phyloP scores from a whole-genome alignment of 345 rosid species.

The Abelmoschus esculentus region DNA sequence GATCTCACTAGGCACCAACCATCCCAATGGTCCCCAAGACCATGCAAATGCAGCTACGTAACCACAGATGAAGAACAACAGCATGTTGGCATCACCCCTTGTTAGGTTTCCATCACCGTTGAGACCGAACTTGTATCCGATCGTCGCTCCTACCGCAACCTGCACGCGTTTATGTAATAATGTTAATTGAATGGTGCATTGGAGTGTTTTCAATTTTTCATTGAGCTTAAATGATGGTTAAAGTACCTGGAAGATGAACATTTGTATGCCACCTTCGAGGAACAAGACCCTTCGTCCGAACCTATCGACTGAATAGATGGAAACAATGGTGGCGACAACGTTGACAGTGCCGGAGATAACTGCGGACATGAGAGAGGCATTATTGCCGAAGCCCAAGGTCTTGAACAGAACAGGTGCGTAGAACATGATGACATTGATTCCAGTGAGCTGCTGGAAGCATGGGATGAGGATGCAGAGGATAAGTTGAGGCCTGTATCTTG shows the following conservation, averaged over 20 bases:
- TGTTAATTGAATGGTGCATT: background rate
- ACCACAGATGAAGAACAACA: background rate
- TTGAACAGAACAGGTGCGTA: conserved; percentile 10
- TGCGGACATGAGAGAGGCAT: background rate
- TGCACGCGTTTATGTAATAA: background rate
- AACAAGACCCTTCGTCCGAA: background rate
- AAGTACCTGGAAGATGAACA: background rate
- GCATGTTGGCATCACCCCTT: background rate
- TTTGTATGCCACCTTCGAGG: conserved; percentile 2
- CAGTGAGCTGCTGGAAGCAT: conserved; percentile 6
- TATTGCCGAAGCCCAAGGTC: conserved; percentile 7
- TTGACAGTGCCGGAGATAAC: background rate
- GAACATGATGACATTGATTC: conserved; percentile 7
- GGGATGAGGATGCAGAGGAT: conserved; percentile 3
- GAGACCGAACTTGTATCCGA: background rate
- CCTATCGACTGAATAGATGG: conserved; percentile 8
- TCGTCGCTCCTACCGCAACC: background rate
- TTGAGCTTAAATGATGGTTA: background rate
- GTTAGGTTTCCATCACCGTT: conserved; percentile 1
- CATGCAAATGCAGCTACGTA: conserved; percentile 9
- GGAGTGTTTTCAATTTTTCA: background rate
- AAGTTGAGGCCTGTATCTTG: conserved; percentile 14
- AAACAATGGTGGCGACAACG: background rate
- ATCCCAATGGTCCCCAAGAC: conserved; percentile 15
- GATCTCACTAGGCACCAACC: conserved; percentile 4